Percentiles rank a stretch among this genome's conserved stretches.
Conservation (phyloP, 805 yeast species). For the Cyberlindnera suaveolens region DNA sequence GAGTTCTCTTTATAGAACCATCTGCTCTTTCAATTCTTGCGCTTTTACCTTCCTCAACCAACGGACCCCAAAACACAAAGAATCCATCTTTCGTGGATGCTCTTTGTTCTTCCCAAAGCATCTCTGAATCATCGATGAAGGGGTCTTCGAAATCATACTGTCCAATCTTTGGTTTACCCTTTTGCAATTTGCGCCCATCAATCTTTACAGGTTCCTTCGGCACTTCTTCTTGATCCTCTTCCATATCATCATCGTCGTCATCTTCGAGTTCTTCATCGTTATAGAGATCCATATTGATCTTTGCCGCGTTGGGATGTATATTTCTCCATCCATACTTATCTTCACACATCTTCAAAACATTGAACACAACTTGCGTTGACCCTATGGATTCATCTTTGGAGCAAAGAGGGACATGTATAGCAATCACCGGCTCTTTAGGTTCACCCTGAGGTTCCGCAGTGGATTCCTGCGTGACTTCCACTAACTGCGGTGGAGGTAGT, state of each 20-base stretch:
- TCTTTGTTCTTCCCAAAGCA: constrained; percentile 88
- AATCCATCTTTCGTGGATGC: constrained; percentile 93
- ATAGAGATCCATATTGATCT: constrained; percentile 47
- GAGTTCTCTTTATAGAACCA: constrained; percentile 35
- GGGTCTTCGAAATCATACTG: constrained; percentile 92
- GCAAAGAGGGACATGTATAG: constrained; percentile 46
- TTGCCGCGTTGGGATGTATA: constrained; percentile 60
- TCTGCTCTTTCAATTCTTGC: constrained; percentile 42
- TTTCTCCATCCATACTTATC: constrained; percentile 78
- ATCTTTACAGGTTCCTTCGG: constrained; percentile 28
- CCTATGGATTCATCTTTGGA: constrained; percentile 48
- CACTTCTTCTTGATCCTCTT: constrained; percentile 32
- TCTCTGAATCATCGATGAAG: constrained; percentile 91
- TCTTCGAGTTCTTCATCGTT: constrained; percentile 49
- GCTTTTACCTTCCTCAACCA: constrained; percentile 54
- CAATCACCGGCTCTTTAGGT: constrained; percentile 41
- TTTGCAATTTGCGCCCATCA: constrained; percentile 38
- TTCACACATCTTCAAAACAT: constrained; percentile 69
- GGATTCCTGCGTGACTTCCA: constrained; percentile 7
- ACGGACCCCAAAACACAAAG: constrained; percentile 90
- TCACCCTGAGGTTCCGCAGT: background rate
- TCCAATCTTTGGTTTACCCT: constrained; percentile 71
- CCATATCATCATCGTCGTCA: constrained; percentile 40
- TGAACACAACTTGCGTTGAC: constrained; percentile 58
- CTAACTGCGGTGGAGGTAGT: constrained; percentile 16